These are phyloP conservation scores for Quercus rubra DNA, from an alignment of 306 rosid species.

Conservation along the genomic window DNA sequence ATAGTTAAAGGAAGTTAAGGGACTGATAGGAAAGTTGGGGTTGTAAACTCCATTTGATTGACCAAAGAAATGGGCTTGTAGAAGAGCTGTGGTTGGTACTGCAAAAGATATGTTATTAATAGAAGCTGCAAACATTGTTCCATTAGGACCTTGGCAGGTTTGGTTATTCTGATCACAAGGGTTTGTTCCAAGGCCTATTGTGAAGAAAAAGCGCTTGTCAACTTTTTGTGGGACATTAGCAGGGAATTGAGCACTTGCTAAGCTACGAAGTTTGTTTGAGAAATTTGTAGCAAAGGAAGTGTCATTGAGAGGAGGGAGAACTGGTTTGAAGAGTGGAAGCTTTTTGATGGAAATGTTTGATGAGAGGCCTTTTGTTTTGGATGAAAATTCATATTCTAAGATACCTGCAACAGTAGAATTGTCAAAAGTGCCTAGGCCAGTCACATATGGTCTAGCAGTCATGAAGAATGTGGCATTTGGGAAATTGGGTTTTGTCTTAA, in stretches of 20 bases:
- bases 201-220: slow-evolving; percentile 57
- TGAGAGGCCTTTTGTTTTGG: slow-evolving; percentile 2
- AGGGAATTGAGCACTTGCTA: slow-evolving; percentile 44
- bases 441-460: slow-evolving; percentile 54
- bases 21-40: slow-evolving; percentile 35
- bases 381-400: slow-evolving; percentile 42
- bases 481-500: slow-evolving; percentile 42
- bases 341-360: slow-evolving; percentile 13
- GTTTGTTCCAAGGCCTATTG: slow-evolving; percentile 55
- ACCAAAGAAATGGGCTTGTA: slow-evolving; percentile 54
- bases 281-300: slow-evolving; percentile 53
- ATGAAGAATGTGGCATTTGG: slow-evolving; percentile 63
- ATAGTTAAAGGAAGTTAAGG: slow-evolving; percentile 45
- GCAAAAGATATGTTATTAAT: slow-evolving; percentile 57
- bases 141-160: slow-evolving; percentile 68
- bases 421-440: slow-evolving; percentile 65
- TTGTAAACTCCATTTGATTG: slow-evolving; percentile 42
- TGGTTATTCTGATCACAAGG: slow-evolving; percentile 41
- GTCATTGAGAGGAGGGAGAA: slow-evolving; percentile 58
- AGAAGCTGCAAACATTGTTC: slow-evolving; percentile 67
- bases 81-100: slow-evolving; percentile 49
- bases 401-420: slow-evolving; percentile 65
- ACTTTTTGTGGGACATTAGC: slow-evolving; percentile 64
- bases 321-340: slow-evolving; percentile 41
- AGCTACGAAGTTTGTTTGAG: slow-evolving; percentile 40